A percentile compares a stretch with the other conserved stretches of the same genome.
These are phyloP conservation scores for Closterium sp. DNA, from an alignment of 139 green algal species.

Conservation along the genomic window DNA sequence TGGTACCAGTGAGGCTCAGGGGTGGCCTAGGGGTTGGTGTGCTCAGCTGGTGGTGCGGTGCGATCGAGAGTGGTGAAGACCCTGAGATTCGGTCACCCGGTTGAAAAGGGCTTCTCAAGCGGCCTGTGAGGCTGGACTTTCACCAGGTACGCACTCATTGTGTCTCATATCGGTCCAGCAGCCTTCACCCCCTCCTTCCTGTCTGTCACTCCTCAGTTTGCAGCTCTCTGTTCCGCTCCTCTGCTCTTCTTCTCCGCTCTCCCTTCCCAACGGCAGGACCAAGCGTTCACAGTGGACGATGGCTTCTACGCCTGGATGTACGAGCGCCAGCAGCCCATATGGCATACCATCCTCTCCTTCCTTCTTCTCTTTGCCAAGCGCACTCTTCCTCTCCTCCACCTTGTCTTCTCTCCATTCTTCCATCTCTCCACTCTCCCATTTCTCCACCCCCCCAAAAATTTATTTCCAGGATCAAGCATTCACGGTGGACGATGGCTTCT, in stretches of 20 bases:
- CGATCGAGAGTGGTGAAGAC: conserved; percentile 49
- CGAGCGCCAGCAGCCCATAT: too few species aligned
- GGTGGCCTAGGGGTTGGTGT: background rate
- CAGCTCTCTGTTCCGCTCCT: too few species aligned
- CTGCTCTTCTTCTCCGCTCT: too few species aligned
- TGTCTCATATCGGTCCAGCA: too few species aligned
- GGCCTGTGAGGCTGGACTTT: conserved; percentile 25
- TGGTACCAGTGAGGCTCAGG: too few species aligned
- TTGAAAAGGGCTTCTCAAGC: conserved; percentile 41
- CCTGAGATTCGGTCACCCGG: conserved; percentile 9
- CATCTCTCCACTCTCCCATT: background rate
- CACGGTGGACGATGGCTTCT: conserved; percentile 51
- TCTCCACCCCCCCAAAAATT: background rate
- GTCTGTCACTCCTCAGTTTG: too few species aligned
- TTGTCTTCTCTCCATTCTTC: background rate
- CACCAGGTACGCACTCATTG: conserved; percentile 16
- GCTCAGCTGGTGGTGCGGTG: conserved; percentile 29
- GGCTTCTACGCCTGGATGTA: too few species aligned
- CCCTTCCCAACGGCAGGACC: too few species aligned
- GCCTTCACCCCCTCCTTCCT: background rate
- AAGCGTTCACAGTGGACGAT: too few species aligned
- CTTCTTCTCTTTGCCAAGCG: too few species aligned
- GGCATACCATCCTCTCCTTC: conserved; percentile 12
- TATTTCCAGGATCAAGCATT: conserved; percentile 27
- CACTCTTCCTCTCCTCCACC: background rate